A percentile compares a stretch with the other conserved stretches of the same genome.
Conservation (phyloP, 257 asterid genomes). For the Primulina huaijiensis region DNA sequence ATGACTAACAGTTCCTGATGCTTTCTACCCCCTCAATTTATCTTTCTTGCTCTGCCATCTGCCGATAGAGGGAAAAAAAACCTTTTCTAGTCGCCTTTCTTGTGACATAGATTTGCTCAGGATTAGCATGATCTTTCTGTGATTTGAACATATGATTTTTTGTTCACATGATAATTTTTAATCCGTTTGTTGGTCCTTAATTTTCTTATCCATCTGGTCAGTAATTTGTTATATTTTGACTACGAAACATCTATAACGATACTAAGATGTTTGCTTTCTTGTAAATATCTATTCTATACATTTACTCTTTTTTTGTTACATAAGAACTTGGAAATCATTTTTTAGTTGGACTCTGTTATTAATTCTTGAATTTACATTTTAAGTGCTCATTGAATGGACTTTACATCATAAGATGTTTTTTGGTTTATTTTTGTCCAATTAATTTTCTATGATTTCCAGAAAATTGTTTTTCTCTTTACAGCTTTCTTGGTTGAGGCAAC, state of each 20-base stretch:
- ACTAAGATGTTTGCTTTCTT: constrained; percentile 4
- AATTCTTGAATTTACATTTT: constrained; percentile 15
- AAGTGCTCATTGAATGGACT: constrained; percentile 14
- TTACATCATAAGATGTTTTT: constrained; percentile 12
- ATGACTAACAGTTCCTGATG: neutral
- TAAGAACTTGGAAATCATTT: neutral
- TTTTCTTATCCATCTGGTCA: neutral
- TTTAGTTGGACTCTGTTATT: constrained; percentile 6
- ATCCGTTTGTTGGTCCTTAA: neutral
- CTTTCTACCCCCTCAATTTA: neutral
- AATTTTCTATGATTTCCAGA: constrained; percentile 6
- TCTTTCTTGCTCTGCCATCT: neutral
- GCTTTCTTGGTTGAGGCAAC: constrained; percentile 98
- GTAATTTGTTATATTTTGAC: neutral
- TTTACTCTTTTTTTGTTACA: neutral
- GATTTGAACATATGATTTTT: neutral
- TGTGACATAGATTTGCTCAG: neutral
- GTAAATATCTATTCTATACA: neutral
- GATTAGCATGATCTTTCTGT: neutral
- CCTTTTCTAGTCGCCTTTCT: neutral
- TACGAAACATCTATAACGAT: constrained; percentile 1
- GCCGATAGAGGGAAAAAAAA: neutral
- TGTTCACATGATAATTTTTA: neutral
- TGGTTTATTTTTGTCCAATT: neutral
- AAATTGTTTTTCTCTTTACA: constrained; percentile 33